A percentile compares a stretch with the other conserved stretches of the same genome.
phyloP scores from a whole-genome alignment of 2,329 filamentous ascomycete species.

The Lachnellula arida region DNA sequence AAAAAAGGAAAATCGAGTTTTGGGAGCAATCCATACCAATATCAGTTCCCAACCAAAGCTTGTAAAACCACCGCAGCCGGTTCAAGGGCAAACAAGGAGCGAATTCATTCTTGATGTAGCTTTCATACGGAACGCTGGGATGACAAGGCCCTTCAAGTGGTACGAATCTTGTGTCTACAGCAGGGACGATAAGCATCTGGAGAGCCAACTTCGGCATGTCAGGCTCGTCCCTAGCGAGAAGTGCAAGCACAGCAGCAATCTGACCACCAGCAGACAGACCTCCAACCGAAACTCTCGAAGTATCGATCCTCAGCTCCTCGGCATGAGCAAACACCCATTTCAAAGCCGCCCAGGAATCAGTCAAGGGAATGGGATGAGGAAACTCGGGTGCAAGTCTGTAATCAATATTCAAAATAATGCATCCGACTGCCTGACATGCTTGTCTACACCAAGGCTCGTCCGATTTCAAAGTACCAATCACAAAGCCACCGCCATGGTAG shows the following conservation, averaged over 20 bases:
- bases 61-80: slow-evolving; percentile 35
- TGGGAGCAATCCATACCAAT: slow-evolving; percentile 10
- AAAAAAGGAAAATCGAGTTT: too few species aligned
- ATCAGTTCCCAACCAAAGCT: slow-evolving; percentile 34
- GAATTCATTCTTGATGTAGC: slow-evolving; percentile 31
- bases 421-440: slow-evolving; percentile 15
- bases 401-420: slow-evolving; percentile 36
- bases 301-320: slow-evolving; percentile 13
- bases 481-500: slow-evolving; percentile 21
- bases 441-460: slow-evolving; percentile 23
- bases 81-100: slow-evolving; percentile 34
- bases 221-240: slow-evolving; percentile 19
- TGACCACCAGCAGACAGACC: slow-evolving; percentile 20
- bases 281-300: slow-evolving; percentile 13
- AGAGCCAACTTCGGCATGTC: slow-evolving; percentile 29
- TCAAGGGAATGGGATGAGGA: slow-evolving; percentile 40
- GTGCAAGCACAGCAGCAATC: slow-evolving; percentile 14
- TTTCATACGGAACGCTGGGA: slow-evolving; percentile 30
- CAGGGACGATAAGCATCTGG: slow-evolving; percentile 34
- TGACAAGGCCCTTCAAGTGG: slow-evolving; percentile 30
- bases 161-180: slow-evolving; percentile 34
- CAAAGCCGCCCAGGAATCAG: slow-evolving; percentile 42
- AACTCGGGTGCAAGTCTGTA: slow-evolving; percentile 42
- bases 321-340: slow-evolving; percentile 33
- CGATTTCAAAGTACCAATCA: slow-evolving; percentile 16